Percentiles rank a stretch among this genome's conserved stretches.
Conservation (phyloP, 306 rosid genomes). For the Leucaena leucocephala region DNA sequence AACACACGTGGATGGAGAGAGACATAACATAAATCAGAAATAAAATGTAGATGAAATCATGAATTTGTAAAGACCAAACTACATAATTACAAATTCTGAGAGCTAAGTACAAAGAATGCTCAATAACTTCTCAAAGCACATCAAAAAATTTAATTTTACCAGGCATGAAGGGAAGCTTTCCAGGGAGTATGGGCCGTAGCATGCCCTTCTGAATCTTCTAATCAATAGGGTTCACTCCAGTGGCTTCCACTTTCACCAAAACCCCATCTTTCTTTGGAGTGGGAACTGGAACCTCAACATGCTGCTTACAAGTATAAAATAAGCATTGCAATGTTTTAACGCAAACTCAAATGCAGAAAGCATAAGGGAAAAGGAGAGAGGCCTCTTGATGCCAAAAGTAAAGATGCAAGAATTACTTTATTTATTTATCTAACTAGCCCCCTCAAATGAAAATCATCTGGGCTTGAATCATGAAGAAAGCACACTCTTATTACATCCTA, state of each 20-base stretch:
- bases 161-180: constrained; percentile 61
- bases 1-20: neutral
- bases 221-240: constrained; percentile 65
- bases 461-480: neutral
- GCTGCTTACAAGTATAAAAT: constrained; percentile 45
- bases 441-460: neutral
- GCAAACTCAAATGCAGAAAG: neutral
- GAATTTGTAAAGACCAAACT: neutral
- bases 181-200: constrained; percentile 52
- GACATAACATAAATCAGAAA: neutral
- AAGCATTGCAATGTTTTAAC: neutral
- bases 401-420: neutral
- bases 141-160: constrained; percentile 38
- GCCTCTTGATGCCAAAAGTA: neutral
- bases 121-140: neutral
- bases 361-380: too few species aligned
- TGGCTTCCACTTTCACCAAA: constrained; percentile 66
- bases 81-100: neutral
- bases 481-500: neutral
- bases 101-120: neutral
- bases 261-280: constrained; percentile 52
- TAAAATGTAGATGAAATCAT: neutral
- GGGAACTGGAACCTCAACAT: constrained; percentile 72
- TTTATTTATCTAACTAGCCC: neutral
- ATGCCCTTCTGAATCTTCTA: constrained; percentile 74